Base-by-base conservation (phyloP, 139 green algal genomes). In the Raphidocelis subcapitata region DNA sequence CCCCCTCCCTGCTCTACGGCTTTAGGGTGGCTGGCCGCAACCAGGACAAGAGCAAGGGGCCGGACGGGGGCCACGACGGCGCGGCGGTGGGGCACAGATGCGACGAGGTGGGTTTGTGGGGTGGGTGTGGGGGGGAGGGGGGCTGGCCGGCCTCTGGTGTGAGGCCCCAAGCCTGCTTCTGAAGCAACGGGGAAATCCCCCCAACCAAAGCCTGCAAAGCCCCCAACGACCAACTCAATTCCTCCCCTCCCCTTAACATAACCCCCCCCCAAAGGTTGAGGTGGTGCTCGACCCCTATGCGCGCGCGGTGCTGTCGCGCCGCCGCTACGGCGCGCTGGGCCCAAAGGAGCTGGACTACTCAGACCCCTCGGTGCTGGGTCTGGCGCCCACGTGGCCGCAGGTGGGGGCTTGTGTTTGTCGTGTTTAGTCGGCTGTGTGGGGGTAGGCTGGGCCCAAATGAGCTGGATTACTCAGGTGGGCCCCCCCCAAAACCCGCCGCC, bases 221-320 rank as follows among this genome's bases (percentile, higher is more conserved):
- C 41, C 41, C 41, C 8, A 49, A 8, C 12, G 8, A 49, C 41
- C 8, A 49, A 49, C 62, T 67, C 31, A 35, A 8, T 56, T 14
- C n/a, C 63, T 8, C 26, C 63, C 33, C 62, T 52, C 12, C 37
- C 28, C 62, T 73, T 67, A n/a, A n/a, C n/a, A n/a, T n/a, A n/a
- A n/a, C n/a, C n/a, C 32, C 18, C 23, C 41, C 73, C 80, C 70
- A 64, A 82, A 88, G 82, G 73, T 49, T 1, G 61, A 77, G 21
- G 79, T 98, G 2, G 61, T 99, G 24, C 46, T 99, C 21, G 95
- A 99, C 77, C 95, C 95, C 1, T 98, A 98, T 73, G 92, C 92
- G 5, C 83, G 67, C 26, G 76, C 86, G 24, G 77, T 97, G 23
- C 72, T 97, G 20, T 84, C 83, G 21, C 76, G 95, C 8, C 81